A percentile compares a stretch with the other conserved stretches of the same genome.
Evolutionary conservation across 2,329 filamentous ascomycete species (phyloP).

Genomic region (Clonostachys byssicola): DNA sequence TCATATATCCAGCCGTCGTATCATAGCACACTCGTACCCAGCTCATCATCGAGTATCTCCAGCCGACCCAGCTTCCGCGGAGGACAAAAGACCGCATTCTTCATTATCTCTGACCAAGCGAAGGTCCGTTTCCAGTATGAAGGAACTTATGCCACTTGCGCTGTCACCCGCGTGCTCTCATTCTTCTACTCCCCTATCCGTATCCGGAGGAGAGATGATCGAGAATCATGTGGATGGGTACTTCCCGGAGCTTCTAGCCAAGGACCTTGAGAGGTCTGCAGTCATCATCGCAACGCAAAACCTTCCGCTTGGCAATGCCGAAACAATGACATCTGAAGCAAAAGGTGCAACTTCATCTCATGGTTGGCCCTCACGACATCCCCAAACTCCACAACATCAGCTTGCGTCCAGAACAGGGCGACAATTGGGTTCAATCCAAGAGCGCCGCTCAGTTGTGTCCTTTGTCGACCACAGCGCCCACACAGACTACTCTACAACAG

Average conservation of each 20-base stretch:
- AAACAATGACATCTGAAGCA: slow-evolving; percentile 24
- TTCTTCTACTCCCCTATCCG: slow-evolving; percentile 10
- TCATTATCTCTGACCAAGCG: slow-evolving; percentile 6
- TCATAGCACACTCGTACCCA: background rate
- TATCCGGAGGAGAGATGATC: slow-evolving; percentile 15
- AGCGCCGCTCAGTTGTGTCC: slow-evolving; percentile 26
- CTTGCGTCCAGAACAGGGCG: slow-evolving; percentile 19
- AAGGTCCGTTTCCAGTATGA: slow-evolving; percentile 33
- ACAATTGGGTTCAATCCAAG: slow-evolving; percentile 26
- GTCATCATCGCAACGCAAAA: slow-evolving; percentile 43
- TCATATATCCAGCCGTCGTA: background rate
- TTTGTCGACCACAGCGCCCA: slow-evolving; percentile 18
- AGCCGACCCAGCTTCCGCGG: too few species aligned
- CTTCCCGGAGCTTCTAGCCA: slow-evolving; percentile 51
- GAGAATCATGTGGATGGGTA: slow-evolving; percentile 32
- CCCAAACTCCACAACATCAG: slow-evolving; percentile 17
- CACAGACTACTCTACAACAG: slow-evolving; percentile 16
- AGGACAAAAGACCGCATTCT: background rate
- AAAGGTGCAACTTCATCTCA: slow-evolving; percentile 7
- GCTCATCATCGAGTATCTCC: background rate
- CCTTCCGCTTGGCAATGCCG: slow-evolving; percentile 47
- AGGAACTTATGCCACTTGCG: slow-evolving; percentile 27
- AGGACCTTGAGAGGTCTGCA: slow-evolving; percentile 45
- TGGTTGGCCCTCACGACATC: slow-evolving; percentile 10
- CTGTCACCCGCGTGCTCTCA: slow-evolving; percentile 15